phyloP scores from a whole-genome alignment of 2,329 filamentous ascomycete species.

The Exophiala calicioides region DNA sequence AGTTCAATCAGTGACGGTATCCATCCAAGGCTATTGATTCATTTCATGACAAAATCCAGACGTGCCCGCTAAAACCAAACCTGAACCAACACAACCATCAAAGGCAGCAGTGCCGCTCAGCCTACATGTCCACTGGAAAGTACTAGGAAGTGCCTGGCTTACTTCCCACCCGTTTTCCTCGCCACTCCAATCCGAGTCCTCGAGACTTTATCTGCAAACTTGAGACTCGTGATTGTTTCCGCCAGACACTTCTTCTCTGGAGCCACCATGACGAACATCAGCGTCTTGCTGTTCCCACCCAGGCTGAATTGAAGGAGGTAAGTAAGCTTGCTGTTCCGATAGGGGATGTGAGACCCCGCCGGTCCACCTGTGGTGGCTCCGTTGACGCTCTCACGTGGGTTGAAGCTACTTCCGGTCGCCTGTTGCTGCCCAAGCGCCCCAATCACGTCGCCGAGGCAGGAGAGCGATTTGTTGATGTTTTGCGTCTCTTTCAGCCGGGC shows the following conservation, averaged over 20 bases:
- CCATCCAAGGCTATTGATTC: no score
- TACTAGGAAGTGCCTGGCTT: no score
- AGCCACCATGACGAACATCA: slow-evolving; percentile 99
- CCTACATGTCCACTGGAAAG: no score
- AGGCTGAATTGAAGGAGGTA: slow-evolving; percentile 93
- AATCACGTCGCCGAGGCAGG: slow-evolving; percentile 91
- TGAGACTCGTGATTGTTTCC: slow-evolving; percentile 90
- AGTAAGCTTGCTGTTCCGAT: slow-evolving; percentile 94
- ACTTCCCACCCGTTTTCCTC: slow-evolving; percentile 21
- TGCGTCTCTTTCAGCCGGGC: slow-evolving; percentile 91
- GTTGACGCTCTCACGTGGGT: slow-evolving; percentile 16
- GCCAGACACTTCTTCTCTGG: slow-evolving; percentile 86
- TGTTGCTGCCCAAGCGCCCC: slow-evolving; percentile 78
- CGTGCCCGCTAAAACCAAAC: background rate
- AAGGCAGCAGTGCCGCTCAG: no score
- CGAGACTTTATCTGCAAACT: slow-evolving; percentile 87
- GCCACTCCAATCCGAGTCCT: slow-evolving; percentile 31
- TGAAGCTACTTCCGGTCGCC: slow-evolving; percentile 10
- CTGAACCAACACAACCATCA: background rate
- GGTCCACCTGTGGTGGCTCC: background rate
- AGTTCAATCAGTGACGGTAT: no score
- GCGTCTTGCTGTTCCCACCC: slow-evolving; percentile 92
- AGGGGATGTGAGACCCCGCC: slow-evolving; percentile 78
- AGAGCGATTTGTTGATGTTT: slow-evolving; percentile 94
- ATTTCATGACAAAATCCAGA: no score